Conservation (phyloP, 169 alveolate genomes). For the Plasmodium reichenowi region DNA sequence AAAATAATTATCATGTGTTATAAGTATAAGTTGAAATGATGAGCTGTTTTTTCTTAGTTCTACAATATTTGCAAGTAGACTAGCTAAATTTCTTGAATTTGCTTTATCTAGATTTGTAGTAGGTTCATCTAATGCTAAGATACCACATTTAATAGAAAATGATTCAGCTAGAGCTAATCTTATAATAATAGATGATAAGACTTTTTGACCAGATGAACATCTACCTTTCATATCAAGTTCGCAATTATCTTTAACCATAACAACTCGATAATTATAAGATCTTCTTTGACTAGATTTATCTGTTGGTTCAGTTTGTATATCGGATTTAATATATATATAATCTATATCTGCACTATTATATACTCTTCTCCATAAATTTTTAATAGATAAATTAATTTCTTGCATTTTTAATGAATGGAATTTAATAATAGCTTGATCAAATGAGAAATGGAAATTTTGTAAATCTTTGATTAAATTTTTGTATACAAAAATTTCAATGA, state of each 20-base stretch:
- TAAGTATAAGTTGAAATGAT: conserved; percentile 93
- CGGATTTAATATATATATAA: conserved; percentile 83
- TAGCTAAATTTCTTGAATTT: conserved; percentile 92
- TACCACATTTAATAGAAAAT: conserved; percentile 97
- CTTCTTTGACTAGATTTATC: conserved; percentile 73
- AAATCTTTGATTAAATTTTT: conserved; percentile 71
- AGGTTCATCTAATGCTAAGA: conserved; percentile 99
- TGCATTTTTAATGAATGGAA: conserved; percentile 92
- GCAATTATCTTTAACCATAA: conserved; percentile 88
- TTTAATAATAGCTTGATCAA: conserved; percentile 81
- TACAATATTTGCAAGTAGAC: conserved; percentile 80
- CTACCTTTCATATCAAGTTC: conserved; percentile 96
- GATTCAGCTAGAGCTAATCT: conserved; percentile 99
- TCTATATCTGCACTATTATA: conserved; percentile 96
- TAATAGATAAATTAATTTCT: conserved; percentile 94
- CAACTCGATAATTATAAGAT: conserved; percentile 87
- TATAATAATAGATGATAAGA: conserved; percentile 96
- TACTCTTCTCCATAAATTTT: conserved; percentile 96
- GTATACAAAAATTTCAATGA: conserved; percentile 58
- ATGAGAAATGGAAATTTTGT: conserved; percentile 66
- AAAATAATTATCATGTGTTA: conserved; percentile 96
- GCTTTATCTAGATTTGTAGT: conserved; percentile 98
- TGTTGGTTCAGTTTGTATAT: conserved; percentile 23
- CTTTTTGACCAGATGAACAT: conserved; percentile 98
- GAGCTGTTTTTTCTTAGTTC: conserved; percentile 79